phyloP scores from a whole-genome alignment of 73 alveolate genomes.

The Tetrahymena malaccensis region DNA sequence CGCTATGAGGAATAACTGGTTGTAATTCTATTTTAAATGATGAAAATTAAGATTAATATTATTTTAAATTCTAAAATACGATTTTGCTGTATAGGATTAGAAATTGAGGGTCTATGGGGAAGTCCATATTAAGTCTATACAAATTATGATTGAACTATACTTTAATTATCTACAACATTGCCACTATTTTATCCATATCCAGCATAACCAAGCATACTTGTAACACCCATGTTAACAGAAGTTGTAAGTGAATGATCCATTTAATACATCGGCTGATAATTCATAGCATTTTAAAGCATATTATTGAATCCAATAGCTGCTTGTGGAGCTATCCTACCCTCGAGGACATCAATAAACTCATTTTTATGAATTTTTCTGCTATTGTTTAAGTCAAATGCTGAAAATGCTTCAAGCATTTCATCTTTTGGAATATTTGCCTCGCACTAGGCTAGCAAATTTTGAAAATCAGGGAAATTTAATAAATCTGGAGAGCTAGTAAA shows the following conservation, averaged over 20 bases:
- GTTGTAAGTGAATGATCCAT: neutral
- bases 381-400: neutral
- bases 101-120: neutral
- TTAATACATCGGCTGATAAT: neutral
- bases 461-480: neutral
- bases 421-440: neutral
- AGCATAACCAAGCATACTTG: neutral
- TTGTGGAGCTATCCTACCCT: neutral
- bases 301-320: neutral
- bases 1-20: neutral
- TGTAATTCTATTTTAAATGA: neutral
- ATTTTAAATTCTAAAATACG: neutral
- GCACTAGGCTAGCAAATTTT: neutral
- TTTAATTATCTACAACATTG: neutral
- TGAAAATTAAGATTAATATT: neutral
- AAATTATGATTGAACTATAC: neutral
- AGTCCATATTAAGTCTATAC: neutral
- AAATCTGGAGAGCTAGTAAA: neutral
- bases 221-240: neutral
- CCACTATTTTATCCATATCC: neutral
- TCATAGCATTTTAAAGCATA: neutral
- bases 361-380: neutral
- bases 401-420: neutral
- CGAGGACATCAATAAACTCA: neutral
- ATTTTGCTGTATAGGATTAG: neutral